Base-by-base conservation (phyloP, 2,329 filamentous ascomycete species). In the Xylaria sp. region DNA sequence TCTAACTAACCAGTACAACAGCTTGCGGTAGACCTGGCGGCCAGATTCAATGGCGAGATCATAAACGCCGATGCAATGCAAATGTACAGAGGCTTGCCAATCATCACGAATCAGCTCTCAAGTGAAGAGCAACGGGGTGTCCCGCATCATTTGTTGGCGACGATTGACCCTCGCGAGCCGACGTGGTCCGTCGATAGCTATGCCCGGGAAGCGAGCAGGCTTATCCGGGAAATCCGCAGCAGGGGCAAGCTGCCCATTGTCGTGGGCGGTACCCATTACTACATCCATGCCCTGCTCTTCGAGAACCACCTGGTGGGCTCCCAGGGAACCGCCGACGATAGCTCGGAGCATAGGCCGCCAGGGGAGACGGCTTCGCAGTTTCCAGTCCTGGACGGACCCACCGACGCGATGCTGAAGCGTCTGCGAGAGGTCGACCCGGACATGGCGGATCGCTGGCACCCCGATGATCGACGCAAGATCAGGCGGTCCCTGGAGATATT, bases 51-150 rank as follows among this genome's bases (percentile, higher is more conserved):
- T 71, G 94, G 95, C 68, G 94, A 99, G 72, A 84, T 99, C 48
- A 92, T 99, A 75, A 99, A 99, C 69, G 91, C 91, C 43, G 94
- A 99, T 78, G 94, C 94, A 38, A 96, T 99, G 92, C 94, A 99
- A 71, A 86, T 99, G 75, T 99, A 99, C 72, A 82, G 84, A 48
- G 94, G 94, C 2, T 77, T 99, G 40, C 92, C 94, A 4, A 88
- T 97, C 60, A 93, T 97, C 63, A 99, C 94, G 21, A 99, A 99
- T 72, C 96, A 97, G 70, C 89, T 97, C 54, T 84, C 90, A 0
- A 48, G 69, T 1, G 80, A 85, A 18, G 93, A 97, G 70, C 87
- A 86, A 66, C 83, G 88, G 56, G 90, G 88, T 8, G 79, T 99
- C 9, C 88, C 89, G 3, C 94, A 99, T 69, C 93, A 99, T 71